These are phyloP conservation scores for Seiridium unicorne DNA, from an alignment of 2,329 filamentous ascomycete species.

Conservation along the genomic window DNA sequence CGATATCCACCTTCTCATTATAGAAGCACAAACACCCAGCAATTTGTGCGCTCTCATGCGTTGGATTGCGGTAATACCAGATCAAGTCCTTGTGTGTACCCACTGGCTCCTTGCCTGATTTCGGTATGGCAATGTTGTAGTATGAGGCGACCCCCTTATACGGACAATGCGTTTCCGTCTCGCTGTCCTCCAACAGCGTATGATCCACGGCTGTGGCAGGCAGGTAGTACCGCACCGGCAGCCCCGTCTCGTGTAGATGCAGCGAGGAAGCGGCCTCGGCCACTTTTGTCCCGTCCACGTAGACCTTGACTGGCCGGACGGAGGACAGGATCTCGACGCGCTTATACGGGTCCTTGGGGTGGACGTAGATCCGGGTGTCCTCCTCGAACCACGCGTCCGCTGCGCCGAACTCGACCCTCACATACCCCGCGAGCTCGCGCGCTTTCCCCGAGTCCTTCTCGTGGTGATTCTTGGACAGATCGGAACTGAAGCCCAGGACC, in stretches of 20 bases:
- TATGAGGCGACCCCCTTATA: slow-evolving; percentile 68
- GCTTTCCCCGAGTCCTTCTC: slow-evolving; percentile 8
- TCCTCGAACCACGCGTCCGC: slow-evolving; percentile 49
- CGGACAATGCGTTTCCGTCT: slow-evolving; percentile 57
- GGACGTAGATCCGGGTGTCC: slow-evolving; percentile 56
- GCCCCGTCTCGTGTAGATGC: slow-evolving; percentile 59
- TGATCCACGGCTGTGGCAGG: slow-evolving; percentile 49
- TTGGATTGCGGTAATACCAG: slow-evolving; percentile 63
- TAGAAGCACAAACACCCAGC: slow-evolving; percentile 63
- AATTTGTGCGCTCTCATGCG: slow-evolving; percentile 52
- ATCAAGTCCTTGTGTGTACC: slow-evolving; percentile 43
- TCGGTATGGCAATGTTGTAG: slow-evolving; percentile 51
- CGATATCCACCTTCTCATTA: slow-evolving; percentile 67
- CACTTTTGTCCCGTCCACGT: slow-evolving; percentile 33
- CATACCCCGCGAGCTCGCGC: slow-evolving; percentile 18
- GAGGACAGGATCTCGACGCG: slow-evolving; percentile 61
- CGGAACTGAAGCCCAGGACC: slow-evolving; percentile 19
- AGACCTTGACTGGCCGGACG: slow-evolving; percentile 48
- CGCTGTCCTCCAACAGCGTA: slow-evolving; percentile 44
- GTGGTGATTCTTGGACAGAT: background rate
- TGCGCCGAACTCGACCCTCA: slow-evolving; percentile 20
- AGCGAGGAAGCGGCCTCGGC: slow-evolving; percentile 43
- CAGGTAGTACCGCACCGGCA: slow-evolving; percentile 60
- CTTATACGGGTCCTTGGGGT: slow-evolving; percentile 68
- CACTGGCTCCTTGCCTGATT: background rate